Conservation (phyloP, 2,329 filamentous ascomycete species). For the Pezicula rhizophila region DNA sequence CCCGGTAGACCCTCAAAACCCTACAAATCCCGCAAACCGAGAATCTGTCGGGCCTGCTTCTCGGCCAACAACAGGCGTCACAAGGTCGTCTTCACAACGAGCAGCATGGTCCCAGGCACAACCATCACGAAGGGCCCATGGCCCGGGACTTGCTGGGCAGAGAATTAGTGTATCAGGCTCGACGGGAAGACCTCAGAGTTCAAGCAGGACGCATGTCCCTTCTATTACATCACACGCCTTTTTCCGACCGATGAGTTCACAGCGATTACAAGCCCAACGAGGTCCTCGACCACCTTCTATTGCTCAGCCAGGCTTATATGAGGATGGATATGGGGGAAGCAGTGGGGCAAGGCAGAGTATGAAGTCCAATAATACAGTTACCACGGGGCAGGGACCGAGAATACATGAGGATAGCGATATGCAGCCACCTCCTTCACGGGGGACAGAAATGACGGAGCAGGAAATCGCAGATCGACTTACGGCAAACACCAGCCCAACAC, state of each 20-base stretch:
- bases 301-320: conserved; percentile 26
- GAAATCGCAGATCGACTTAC: conserved; percentile 65
- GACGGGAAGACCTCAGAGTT: conserved; percentile 52
- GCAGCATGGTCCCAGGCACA: conserved; percentile 46
- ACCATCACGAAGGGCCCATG: conserved; percentile 44
- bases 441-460: conserved; percentile 74
- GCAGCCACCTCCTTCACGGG: conserved; percentile 64
- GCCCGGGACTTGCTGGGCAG: conserved; percentile 18
- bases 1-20: conserved; percentile 26
- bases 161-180: conserved; percentile 34
- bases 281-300: conserved; percentile 39
- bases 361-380: conserved; percentile 38
- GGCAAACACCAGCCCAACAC: conserved; percentile 67
- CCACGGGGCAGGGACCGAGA: conserved; percentile 20
- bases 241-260: conserved; percentile 94
- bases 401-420: conserved; percentile 41
- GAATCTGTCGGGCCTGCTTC: conserved; percentile 32
- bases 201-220: conserved; percentile 82
- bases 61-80: conserved; percentile 48
- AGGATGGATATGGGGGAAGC: conserved; percentile 38
- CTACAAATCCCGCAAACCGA: conserved; percentile 25
- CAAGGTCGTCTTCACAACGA: conserved; percentile 43
- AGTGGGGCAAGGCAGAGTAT: conserved; percentile 53
- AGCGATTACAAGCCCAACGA: conserved; percentile 86
- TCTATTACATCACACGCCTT: conserved; percentile 86